A percentile compares a stretch with the other conserved stretches of the same genome.
Conservation (phyloP, 192 early-diverging fungal species). For the Podila clonocystis region DNA sequence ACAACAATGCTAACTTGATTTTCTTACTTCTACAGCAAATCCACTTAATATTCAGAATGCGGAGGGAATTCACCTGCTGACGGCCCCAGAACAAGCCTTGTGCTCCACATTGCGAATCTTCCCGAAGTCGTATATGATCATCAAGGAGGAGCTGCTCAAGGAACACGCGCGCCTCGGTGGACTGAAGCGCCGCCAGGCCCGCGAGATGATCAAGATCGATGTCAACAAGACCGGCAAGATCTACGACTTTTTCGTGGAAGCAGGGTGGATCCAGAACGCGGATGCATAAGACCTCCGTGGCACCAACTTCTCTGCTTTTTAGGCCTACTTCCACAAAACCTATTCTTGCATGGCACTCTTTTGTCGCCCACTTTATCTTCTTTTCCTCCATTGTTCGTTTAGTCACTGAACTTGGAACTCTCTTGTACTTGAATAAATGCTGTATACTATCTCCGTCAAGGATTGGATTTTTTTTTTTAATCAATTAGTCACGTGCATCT, state of each 20-base stretch:
- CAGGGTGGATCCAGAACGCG: conserved; percentile 86
- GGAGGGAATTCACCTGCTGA: conserved; percentile 90
- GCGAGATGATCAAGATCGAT: conserved; percentile 94
- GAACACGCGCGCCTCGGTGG: conserved; percentile 82
- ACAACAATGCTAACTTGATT: not conserved
- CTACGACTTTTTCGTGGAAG: conserved; percentile 94
- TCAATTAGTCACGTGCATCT: no score
- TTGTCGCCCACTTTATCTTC: no score
- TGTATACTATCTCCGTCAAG: no score
- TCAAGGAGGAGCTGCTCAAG: conserved; percentile 91
- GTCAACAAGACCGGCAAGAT: conserved; percentile 87
- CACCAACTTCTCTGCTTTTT: no score
- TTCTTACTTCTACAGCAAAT: conserved; percentile 45
- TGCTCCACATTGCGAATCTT: conserved; percentile 88
- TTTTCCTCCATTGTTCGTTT: no score
- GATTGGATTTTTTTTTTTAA: no score
- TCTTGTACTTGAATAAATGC: no score
- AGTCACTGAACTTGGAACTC: no score
- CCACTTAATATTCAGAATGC: conserved; percentile 82
- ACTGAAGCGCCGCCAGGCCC: conserved; percentile 78
- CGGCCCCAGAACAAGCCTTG: conserved; percentile 78
- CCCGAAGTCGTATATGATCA: conserved; percentile 88
- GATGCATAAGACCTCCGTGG: conserved; percentile 16
- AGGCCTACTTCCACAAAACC: no score
- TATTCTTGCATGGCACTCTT: no score